Evolutionary conservation across 2,329 filamentous ascomycete genomes (phyloP), one percentile per base, ranked within the genome.

Genomic region (Ceratocystis albifundus): DNA sequence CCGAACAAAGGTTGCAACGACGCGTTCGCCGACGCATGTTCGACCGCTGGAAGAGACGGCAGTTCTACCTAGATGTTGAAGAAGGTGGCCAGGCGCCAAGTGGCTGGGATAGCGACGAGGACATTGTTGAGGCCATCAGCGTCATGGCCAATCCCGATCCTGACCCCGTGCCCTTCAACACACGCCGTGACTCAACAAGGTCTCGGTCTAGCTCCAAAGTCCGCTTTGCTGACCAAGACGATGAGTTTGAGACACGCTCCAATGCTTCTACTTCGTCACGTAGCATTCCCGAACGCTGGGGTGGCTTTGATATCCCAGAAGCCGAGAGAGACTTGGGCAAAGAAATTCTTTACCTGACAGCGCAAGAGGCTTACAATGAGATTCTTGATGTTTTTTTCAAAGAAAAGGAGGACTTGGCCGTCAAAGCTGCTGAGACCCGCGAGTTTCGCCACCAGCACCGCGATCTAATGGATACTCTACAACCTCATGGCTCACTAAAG

Each of bases 331-430:
- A 96, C 73, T 86, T 90, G 4, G 90, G 90, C 46, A 90, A 88
- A 70, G 90, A 97, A 73, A 88, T 96, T 3, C 78, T 97, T 0
- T 96, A 96, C 72, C 89, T 96, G 74, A 86, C 95, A 41, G 91
- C 90, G 0, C 91, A 96, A 74, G 88, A 96, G 74, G 88, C 90
- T 0, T 90, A 96, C 77, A 96, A 97, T 72, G 91, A 97, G 75
- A 79, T 97, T 1, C 82, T 99, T 0, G 90, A 97, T 72, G 82
- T 86, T 0, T 80, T 99, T 0, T 99, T 99, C 77, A 88, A 88
- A 70, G 80, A 82, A 3, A 87, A 88, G 70, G 93, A 97, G 74
- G 86, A 92, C 69, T 74, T 89, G 20, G 86, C 90, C 1, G 76
- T 94, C 68, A 81, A 84, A 65, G 86, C 86, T 10, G 82, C 83